phyloP scores from a whole-genome alignment of 768 basidiomycete species.

The Megacollybia marginata region DNA sequence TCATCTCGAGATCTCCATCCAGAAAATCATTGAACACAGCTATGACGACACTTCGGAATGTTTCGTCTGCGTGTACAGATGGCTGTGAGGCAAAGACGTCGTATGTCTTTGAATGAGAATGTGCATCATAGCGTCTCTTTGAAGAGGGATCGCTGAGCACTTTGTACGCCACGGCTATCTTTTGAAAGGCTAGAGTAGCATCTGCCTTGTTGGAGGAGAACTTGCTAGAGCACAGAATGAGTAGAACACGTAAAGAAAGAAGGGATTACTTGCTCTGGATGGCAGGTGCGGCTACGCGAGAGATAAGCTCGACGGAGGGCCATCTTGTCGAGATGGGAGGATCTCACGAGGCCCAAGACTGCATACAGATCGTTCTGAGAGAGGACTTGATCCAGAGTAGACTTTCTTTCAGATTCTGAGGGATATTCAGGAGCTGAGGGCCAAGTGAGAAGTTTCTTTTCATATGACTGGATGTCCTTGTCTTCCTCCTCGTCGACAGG shows the following conservation, averaged over 20 bases:
- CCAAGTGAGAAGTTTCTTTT: constrained; percentile 45
- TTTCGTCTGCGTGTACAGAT: constrained; percentile 64
- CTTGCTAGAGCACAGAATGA: constrained; percentile 46
- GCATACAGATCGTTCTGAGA: constrained; percentile 61
- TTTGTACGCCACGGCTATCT: constrained; percentile 77
- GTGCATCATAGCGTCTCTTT: constrained; percentile 61
- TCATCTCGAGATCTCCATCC: constrained; percentile 83
- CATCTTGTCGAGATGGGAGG: constrained; percentile 45
- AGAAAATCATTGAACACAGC: constrained; percentile 77
- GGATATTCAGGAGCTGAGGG: constrained; percentile 15
- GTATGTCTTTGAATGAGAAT: constrained; percentile 35
- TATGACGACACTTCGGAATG: constrained; percentile 65
- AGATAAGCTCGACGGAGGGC: constrained; percentile 72
- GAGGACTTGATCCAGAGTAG: constrained; percentile 47
- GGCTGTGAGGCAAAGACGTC: constrained; percentile 51
- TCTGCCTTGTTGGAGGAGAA: constrained; percentile 63
- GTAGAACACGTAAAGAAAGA: constrained; percentile 1
- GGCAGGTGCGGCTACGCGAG: constrained; percentile 65
- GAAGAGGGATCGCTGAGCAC: constrained; percentile 69
- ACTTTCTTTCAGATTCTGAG: constrained; percentile 12
- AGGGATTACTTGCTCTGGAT: constrained; percentile 67
- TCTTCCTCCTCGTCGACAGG: constrained; percentile 55
- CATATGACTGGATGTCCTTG: constrained; percentile 35
- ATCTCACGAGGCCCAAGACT: constrained; percentile 58
- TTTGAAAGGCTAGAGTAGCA: constrained; percentile 82